Evolutionary conservation across 768 basidiomycete genomes (phyloP).

Genomic region (Podaxis sp.): DNA sequence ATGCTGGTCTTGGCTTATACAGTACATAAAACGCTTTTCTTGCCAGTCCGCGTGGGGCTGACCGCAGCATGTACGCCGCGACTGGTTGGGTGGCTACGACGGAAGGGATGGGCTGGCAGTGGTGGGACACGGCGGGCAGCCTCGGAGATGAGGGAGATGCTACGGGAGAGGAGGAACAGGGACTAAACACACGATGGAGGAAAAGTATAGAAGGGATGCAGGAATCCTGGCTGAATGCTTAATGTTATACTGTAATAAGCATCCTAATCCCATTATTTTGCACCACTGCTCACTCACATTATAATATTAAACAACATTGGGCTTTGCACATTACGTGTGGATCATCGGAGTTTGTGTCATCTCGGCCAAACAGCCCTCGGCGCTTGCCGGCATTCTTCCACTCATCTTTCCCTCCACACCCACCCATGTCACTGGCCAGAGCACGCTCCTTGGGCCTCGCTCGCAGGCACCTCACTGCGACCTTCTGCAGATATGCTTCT

Average conservation of each 20-base stretch:
- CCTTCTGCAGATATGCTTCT: conserved; percentile 1
- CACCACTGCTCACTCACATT: neutral
- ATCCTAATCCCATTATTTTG: neutral
- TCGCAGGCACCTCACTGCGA: neutral
- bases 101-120: conserved; percentile 75
- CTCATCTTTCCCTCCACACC: neutral
- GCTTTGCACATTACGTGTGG: neutral
- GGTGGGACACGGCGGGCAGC: conserved; percentile 68
- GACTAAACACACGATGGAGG: conserved; percentile 1
- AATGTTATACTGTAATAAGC: too few relatives aligned
- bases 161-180: conserved; percentile 33
- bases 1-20: conserved; percentile 92
- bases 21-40: conserved; percentile 90
- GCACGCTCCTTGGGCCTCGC: neutral
- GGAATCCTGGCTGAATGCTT: too few relatives aligned
- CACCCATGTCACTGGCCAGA: conserved; percentile 1
- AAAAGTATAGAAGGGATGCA: too few relatives aligned
- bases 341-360: conserved; percentile 2
- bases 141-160: conserved; percentile 40
- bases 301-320: too few relatives aligned
- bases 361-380: neutral
- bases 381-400: conserved; percentile 1
- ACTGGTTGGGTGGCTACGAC: conserved; percentile 81
- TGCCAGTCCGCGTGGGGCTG: conserved; percentile 85
- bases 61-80: conserved; percentile 84